These are phyloP conservation scores for Fusarium marasasianum DNA, from an alignment of 2,329 filamentous ascomycete genomes.

Conservation along the genomic window DNA sequence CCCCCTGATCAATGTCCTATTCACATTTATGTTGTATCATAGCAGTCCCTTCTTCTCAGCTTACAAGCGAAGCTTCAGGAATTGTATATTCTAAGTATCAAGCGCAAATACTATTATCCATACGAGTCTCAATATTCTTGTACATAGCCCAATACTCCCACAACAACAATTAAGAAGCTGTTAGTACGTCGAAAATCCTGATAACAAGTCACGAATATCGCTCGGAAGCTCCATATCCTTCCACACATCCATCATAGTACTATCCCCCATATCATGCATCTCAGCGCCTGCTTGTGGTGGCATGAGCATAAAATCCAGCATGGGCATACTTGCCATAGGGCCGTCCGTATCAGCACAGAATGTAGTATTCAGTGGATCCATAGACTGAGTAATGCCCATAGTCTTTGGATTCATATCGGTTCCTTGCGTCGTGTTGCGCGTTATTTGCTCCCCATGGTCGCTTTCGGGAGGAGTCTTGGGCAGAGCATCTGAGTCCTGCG, in stretches of 20 bases:
- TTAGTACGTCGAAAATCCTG: background rate
- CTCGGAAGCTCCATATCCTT: background rate
- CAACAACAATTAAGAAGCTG: too few species aligned
- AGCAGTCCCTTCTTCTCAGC: too few species aligned
- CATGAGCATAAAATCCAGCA: background rate
- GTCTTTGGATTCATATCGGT: background rate
- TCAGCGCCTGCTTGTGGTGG: background rate
- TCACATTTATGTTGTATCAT: too few species aligned
- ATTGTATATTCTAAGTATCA: too few species aligned
- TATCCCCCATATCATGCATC: background rate
- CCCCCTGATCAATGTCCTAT: too few species aligned
- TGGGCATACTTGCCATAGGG: background rate
- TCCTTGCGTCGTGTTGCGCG: background rate
- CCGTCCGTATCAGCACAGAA: background rate
- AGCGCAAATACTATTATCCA: too few species aligned
- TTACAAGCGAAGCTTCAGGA: too few species aligned
- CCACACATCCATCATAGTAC: background rate
- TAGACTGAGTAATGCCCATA: background rate
- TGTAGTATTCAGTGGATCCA: background rate
- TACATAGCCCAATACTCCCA: too few species aligned
- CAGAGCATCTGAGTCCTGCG: background rate
- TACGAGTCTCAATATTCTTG: too few species aligned
- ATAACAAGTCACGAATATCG: background rate
- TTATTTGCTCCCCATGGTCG: background rate
- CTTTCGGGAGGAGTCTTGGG: background rate